Base-by-base conservation (phyloP, 1,284 basidiomycete species). In the Earliella scabrosa region DNA sequence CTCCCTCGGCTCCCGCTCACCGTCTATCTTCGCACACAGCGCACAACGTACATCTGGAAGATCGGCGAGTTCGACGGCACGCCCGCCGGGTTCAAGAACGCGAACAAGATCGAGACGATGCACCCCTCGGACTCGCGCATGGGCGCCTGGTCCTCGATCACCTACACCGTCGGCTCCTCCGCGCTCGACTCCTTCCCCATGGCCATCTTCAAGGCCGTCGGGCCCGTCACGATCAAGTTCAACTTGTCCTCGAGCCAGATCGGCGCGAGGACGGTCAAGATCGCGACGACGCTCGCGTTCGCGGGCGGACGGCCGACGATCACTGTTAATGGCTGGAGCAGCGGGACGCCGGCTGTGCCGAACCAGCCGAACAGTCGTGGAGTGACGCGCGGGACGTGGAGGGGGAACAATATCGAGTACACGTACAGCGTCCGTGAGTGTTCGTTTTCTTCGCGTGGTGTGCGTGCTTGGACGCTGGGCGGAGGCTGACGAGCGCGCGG, bases 101-200 rank as follows among this genome's bases (percentile, higher is more conserved):
- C 78, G 8, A 76, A 80, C 63, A 79, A 77, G 59, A 80, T 81
- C 34, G 67, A 81, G 63, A 75, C 67, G n/a, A 78, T 81, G 76
- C 79, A 80, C 55, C 77, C 77, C 73, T 79, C 77, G 8, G 78
- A 80, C 63, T 63, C 73, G 4, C 70, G 77, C 52, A 80, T 81
- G 79, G 71, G 71, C 53, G 66, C 63, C 31, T 81, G 78, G 78
- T 76, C 76, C 4, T 77, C 77, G 10, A 55, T 76, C 45, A 78
- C 77, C 0, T 79, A 71, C 57, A 80, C 75, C 23, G 60, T 79
- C 47, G 77, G 76, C 35, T 71, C 68, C 26, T 73, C 70, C 58
- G 70, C 75, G 38, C 68, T 63, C 2, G 67, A 68, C 8, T 66
- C 71, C 8, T 80, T 80, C 71, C 78, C 78, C 0, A 78, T 80